Evolutionary conservation across 2,329 filamentous ascomycete species (phyloP).

Genomic region (Pseudovirgaria hyperparasitica): DNA sequence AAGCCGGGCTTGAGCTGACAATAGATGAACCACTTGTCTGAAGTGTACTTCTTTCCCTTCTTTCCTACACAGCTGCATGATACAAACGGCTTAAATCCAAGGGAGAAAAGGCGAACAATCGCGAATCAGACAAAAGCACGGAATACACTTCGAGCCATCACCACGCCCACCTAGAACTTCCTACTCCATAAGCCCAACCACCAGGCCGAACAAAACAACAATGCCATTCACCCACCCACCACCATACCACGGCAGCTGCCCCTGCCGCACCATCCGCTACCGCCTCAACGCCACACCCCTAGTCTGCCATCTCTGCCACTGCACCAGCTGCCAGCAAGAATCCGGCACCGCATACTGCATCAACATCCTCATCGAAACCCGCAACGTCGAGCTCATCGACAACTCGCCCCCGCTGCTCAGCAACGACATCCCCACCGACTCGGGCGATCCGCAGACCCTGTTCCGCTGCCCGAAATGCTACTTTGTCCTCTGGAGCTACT

Average conservation of each 20-base stretch:
- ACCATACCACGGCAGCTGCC: conserved; percentile 15
- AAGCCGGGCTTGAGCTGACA: too few relatives aligned
- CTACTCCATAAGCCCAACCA: too few relatives aligned
- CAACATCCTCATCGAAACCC: conserved; percentile 31
- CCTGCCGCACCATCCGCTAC: conserved; percentile 16
- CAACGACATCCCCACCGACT: conserved; percentile 25
- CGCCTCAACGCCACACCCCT: conserved; percentile 16
- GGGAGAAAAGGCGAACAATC: too few relatives aligned
- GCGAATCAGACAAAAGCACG: too few relatives aligned
- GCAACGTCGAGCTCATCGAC: conserved; percentile 19
- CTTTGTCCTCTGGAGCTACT: conserved; percentile 30
- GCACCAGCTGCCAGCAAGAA: conserved; percentile 34
- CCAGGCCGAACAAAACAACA: too few relatives aligned
- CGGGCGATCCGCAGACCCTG: conserved; percentile 29
- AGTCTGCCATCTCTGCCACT: conserved; percentile 35
- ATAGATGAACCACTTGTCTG: too few relatives aligned
- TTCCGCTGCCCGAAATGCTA: conserved; percentile 32
- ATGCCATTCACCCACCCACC: too few relatives aligned
- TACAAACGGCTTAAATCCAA: too few relatives aligned
- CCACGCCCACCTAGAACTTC: too few relatives aligned
- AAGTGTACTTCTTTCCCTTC: too few relatives aligned
- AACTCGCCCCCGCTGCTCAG: conserved; percentile 13
- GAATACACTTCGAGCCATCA: too few relatives aligned
- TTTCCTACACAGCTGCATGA: too few relatives aligned
- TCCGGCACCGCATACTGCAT: conserved; percentile 27